Evolutionary conservation across 1,284 basidiomycete genomes (phyloP).

Genomic region (Puccinia polysora): DNA sequence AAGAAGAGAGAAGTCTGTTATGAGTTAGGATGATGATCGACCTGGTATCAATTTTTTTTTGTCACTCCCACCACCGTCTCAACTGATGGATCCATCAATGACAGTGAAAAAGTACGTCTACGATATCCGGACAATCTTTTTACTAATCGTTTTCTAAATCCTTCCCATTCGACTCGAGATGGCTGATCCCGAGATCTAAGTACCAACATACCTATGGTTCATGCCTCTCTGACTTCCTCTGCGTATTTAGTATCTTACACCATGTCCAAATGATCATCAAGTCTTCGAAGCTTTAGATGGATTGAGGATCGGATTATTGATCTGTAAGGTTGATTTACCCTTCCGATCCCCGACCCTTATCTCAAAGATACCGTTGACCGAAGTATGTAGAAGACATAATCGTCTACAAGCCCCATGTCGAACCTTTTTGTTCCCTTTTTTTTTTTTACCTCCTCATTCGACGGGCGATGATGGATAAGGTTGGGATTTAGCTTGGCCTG

Average conservation of each 20-base stretch:
- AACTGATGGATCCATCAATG: not conserved
- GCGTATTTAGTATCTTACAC: conserved; percentile 25
- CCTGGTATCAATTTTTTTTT: no score
- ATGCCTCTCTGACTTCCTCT: not conserved
- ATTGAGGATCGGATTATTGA: conserved; percentile 7
- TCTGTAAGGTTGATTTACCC: conserved; percentile 10
- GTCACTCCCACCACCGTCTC: no score
- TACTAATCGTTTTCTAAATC: no score
- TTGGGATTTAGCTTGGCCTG: conserved; percentile 41
- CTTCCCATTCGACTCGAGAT: not conserved
- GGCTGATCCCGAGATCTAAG: not conserved
- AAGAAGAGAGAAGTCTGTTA: no score
- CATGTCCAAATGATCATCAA: not conserved
- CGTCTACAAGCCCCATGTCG: no score
- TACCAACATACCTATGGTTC: not conserved
- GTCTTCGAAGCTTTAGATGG: conserved; percentile 22
- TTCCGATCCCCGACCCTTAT: not conserved
- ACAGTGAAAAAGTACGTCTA: not conserved
- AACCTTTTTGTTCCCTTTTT: not conserved
- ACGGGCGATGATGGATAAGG: conserved; percentile 6
- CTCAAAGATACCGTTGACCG: no score
- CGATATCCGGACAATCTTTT: not conserved
- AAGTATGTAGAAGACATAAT: no score
- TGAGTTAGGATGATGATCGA: no score
- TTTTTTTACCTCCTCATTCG: not conserved